Percentiles rank a stretch among this genome's conserved stretches.
Evolutionary conservation across 306 rosid species (phyloP).

Genomic region (Rosa lucieae): DNA sequence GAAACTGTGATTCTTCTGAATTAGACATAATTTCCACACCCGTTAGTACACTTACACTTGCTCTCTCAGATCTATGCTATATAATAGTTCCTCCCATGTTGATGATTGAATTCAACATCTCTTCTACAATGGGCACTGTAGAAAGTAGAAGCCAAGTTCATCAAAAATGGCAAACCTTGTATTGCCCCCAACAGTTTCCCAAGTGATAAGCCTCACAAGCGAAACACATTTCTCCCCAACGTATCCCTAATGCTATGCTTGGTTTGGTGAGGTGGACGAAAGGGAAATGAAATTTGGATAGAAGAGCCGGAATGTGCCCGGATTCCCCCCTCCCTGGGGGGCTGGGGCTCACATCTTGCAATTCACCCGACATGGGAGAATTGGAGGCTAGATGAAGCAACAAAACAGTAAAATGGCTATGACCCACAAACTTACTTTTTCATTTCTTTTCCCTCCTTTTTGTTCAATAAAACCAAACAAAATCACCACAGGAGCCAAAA

Average conservation of each 20-base stretch:
- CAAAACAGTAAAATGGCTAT: not conserved
- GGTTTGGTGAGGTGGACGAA: not conserved
- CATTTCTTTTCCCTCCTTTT: not conserved
- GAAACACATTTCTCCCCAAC: not conserved
- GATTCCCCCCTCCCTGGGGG: not conserved
- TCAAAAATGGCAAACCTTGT: not conserved
- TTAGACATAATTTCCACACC: not conserved
- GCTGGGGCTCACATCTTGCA: not conserved
- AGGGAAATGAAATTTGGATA: not conserved
- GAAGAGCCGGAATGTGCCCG: not conserved
- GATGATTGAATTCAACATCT: not conserved
- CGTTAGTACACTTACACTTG: not conserved
- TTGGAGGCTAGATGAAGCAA: not conserved
- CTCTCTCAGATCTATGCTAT: not conserved
- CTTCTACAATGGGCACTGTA: not conserved
- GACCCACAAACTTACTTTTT: not conserved
- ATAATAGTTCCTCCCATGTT: not conserved
- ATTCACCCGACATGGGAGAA: not conserved
- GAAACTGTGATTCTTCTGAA: not conserved
- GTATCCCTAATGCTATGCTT: slow-evolving; percentile 1
- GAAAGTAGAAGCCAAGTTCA: not conserved
- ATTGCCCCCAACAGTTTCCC: not conserved
- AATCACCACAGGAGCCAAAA: not conserved
- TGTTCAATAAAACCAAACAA: slow-evolving; percentile 10
- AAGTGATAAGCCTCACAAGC: not conserved